Conservation (phyloP, 345 rosid species). For the Garcia nutans region DNA sequence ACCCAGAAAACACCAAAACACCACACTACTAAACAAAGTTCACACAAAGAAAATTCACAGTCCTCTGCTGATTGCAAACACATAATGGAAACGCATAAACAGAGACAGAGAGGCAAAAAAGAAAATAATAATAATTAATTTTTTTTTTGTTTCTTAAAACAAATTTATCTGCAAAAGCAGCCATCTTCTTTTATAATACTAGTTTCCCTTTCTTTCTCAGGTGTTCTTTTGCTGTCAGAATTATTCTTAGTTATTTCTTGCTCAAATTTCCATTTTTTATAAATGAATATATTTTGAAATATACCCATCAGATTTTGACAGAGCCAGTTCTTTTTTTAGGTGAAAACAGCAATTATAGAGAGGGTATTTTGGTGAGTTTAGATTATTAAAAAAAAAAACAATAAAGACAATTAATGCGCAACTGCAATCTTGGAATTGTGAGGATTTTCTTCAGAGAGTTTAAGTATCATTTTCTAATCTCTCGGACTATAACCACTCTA, state of each 20-base stretch:
- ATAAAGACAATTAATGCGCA: constrained; percentile 17
- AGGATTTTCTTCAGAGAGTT: neutral
- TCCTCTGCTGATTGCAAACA: neutral
- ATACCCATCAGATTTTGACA: neutral
- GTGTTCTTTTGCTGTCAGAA: constrained; percentile 16
- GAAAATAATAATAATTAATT: neutral
- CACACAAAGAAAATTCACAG: neutral
- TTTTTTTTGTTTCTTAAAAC: neutral
- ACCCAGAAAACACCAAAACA: neutral
- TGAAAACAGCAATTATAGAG: neutral
- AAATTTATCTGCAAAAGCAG: neutral
- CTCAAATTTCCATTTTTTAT: constrained; percentile 6
- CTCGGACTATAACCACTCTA: neutral
- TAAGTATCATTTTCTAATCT: neutral
- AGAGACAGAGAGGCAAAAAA: no score
- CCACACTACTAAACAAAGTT: neutral
- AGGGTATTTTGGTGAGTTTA: neutral
- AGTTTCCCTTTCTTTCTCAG: neutral
- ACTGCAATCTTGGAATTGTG: constrained; percentile 18
- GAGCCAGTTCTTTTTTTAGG: neutral
- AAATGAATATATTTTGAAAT: no score
- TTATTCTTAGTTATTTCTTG: constrained; percentile 5
- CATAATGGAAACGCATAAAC: neutral
- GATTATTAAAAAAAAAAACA: neutral
- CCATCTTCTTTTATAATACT: neutral